These are phyloP conservation scores for Dactylellina haptotyla DNA, from an alignment of 2,329 filamentous ascomycete species.

Conservation along the genomic window DNA sequence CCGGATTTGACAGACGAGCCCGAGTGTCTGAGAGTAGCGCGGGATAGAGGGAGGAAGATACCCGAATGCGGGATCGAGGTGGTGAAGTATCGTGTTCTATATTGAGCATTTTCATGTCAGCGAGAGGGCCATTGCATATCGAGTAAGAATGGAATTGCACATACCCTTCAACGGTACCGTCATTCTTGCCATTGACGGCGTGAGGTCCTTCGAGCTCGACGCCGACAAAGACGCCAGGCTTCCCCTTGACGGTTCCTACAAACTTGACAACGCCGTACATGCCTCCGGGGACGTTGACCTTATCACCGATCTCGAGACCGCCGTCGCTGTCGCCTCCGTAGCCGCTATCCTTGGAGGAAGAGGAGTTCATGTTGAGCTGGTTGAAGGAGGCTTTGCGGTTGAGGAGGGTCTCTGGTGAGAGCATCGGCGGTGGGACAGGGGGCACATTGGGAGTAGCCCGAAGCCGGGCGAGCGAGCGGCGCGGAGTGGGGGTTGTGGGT, in stretches of 20 bases:
- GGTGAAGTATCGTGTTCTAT: constrained; percentile 76
- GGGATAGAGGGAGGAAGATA: constrained; percentile 89
- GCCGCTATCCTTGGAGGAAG: constrained; percentile 64
- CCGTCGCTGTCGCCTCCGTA: constrained; percentile 63
- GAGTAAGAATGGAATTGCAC: constrained; percentile 57
- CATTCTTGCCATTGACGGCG: constrained; percentile 89
- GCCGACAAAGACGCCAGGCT: constrained; percentile 89
- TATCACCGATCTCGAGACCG: constrained; percentile 78
- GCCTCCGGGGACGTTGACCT: constrained; percentile 89
- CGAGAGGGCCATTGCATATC: constrained; percentile 13
- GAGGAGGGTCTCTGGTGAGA: constrained; percentile 64
- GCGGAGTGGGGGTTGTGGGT: constrained; percentile 54
- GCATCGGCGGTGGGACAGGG: constrained; percentile 67
- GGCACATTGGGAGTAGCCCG: constrained; percentile 60
- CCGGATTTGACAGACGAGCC: constrained; percentile 61
- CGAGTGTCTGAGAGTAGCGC: constrained; percentile 76
- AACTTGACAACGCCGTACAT: constrained; percentile 93
- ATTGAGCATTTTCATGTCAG: constrained; percentile 14
- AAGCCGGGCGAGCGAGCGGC: constrained; percentile 59
- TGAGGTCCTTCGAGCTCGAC: constrained; percentile 87
- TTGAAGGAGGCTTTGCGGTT: constrained; percentile 77
- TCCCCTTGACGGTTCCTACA: constrained; percentile 84
- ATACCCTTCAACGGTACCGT: constrained; percentile 93
- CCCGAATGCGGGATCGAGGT: constrained; percentile 82
- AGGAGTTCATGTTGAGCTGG: constrained; percentile 71